A percentile compares a stretch with the other conserved stretches of the same genome.
These are phyloP conservation scores for Metschnikowia baotianmanensis DNA, from an alignment of 805 yeast species.

Conservation along the genomic window DNA sequence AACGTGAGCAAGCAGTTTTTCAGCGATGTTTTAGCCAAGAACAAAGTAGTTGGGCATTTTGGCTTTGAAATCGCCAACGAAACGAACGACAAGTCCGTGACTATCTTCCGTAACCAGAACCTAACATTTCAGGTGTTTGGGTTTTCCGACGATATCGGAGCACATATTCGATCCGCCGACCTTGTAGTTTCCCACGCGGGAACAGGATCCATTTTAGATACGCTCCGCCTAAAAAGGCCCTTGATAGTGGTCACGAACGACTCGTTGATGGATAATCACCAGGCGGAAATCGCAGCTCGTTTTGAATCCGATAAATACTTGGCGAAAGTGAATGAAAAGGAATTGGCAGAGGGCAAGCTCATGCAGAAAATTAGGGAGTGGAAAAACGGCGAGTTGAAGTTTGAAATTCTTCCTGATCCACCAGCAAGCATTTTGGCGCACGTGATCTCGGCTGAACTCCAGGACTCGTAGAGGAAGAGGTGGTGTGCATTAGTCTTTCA, in stretches of 20 bases:
- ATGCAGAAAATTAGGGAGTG: conserved; percentile 7
- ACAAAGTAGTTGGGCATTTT: conserved; percentile 12
- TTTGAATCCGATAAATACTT: conserved; percentile 15
- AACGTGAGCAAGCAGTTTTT: conserved; percentile 27
- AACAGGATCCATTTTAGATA: conserved; percentile 88
- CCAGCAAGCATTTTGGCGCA: conserved; percentile 11
- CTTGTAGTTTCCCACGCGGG: conserved; percentile 86
- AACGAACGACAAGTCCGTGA: conserved; percentile 18
- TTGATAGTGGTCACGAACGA: conserved; percentile 72
- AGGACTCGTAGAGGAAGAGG: background rate
- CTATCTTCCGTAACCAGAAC: conserved; percentile 6
- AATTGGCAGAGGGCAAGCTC: conserved; percentile 11
- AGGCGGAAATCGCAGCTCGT: conserved; percentile 17
- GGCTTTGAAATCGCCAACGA: conserved; percentile 15
- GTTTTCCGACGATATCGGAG: conserved; percentile 24
- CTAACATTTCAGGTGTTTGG: conserved; percentile 27
- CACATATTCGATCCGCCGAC: conserved; percentile 45
- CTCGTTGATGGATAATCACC: conserved; percentile 45
- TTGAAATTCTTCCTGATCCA: conserved; percentile 12
- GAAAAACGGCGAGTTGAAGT: conserved; percentile 8
- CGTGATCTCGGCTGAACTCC: conserved; percentile 12
- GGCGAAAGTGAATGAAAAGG: conserved; percentile 5
- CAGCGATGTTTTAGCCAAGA: conserved; percentile 17
- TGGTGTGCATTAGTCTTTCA: too few species aligned
- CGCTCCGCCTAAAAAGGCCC: conserved; percentile 53